Base-by-base conservation (phyloP, 2,329 filamentous ascomycete species). In the Myriangium duriaei region DNA sequence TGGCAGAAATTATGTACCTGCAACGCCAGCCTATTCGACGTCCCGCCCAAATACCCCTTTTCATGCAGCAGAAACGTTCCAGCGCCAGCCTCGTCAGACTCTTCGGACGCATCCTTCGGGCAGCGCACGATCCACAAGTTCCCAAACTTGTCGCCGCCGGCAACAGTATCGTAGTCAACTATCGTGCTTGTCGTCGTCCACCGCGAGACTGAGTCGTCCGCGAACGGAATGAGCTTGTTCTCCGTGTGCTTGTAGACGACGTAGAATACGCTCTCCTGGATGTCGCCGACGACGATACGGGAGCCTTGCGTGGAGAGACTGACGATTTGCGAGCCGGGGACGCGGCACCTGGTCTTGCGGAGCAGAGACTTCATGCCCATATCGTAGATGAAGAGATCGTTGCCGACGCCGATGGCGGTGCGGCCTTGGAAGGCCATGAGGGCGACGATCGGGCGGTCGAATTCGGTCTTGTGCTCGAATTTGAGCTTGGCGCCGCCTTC, bases 111-210 rank as follows among this genome's bases (percentile, higher is more conserved):
- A 57, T 93, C 91, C 43, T 78, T 68, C 0, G 88, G 86, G 51
- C 83, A 91, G 33, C 91, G 81, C 18, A 98, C 70, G 31, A 98
- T 74, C 79, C 86, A 98, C 11, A 98, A 62, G 51, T 98, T 98
- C 43, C 91, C 92, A 48, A 98, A 99, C 56, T 95, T 96, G 64
- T 99, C 91, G 24, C 88, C 88, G 24, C 88, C 91, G 2, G 86
- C 87, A 15, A 83, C 77, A 1, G 91, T 93, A 57, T 98, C 91
- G 59, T 98, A 99, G 61, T 99, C 91, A 2, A 96, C 79, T 85
- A 98, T 94, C 2, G 86, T 74, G 1, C 82, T 81, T 48, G 82
- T 82, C 1, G 85, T 93, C 1, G 85, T 93, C 83, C 87, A 96
- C 19, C 91, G 77, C 35, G 86, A 71, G 43, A 95, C 72, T 5